A percentile compares a stretch with the other conserved stretches of the same genome.
phyloP scores from a whole-genome alignment of 352 stramenopile genomes.

The Phytophthora constricta region DNA sequence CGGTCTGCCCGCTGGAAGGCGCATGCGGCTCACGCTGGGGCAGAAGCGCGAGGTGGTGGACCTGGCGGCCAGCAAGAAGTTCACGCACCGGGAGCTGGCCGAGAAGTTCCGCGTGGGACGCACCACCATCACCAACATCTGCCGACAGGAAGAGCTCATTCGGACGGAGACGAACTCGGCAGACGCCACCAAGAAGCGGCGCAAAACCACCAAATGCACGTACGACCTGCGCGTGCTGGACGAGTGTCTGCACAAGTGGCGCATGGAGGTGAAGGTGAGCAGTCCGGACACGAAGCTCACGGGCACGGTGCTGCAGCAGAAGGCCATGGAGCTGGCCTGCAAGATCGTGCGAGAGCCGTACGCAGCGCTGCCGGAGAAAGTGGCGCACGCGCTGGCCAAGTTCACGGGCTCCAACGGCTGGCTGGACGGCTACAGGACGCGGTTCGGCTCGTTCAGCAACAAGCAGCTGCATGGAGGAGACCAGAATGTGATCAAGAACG shows the following conservation, averaged over 20 bases:
- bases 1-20: conserved; percentile 37
- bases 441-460: conserved; percentile 85
- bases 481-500: conserved; percentile 81
- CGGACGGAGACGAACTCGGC: conserved; percentile 87
- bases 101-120: conserved; percentile 83
- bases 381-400: conserved; percentile 72
- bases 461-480: conserved; percentile 58
- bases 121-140: conserved; percentile 90
- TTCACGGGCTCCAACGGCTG: conserved; percentile 88
- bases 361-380: conserved; percentile 72
- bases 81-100: conserved; percentile 83
- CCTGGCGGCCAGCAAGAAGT: conserved; percentile 84
- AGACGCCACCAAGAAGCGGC: conserved; percentile 85
- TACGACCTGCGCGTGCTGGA: conserved; percentile 84
- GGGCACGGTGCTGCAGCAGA: conserved; percentile 81
- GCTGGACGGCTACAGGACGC: conserved; percentile 85
- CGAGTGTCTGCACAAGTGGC: conserved; percentile 89
- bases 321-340: conserved; percentile 82
- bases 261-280: conserved; percentile 86
- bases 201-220: conserved; percentile 87
- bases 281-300: conserved; percentile 82
- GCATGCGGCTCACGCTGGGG: conserved; percentile 81
- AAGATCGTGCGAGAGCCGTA: conserved; percentile 80
- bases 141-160: conserved; percentile 82
- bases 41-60: conserved; percentile 90